A percentile compares a stretch with the other conserved stretches of the same genome.
These are phyloP conservation scores for Rhodotorula sp. DNA, from an alignment of 1,284 basidiomycete genomes.

Conservation along the genomic window DNA sequence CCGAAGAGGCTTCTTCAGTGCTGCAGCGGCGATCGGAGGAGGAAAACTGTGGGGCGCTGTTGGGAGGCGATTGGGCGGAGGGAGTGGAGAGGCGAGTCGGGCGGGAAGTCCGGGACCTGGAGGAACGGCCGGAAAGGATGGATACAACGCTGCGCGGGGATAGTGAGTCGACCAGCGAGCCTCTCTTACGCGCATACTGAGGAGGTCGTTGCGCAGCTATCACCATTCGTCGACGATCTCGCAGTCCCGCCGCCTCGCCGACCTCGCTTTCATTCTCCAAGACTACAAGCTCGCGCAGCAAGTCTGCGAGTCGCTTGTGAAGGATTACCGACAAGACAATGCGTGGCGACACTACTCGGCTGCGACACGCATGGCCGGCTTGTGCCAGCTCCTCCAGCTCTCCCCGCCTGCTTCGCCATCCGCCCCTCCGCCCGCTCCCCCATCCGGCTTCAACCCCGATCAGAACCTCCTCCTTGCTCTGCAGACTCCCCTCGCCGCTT, in stretches of 20 bases:
- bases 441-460: slow-evolving; percentile 33
- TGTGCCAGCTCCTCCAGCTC: slow-evolving; percentile 40
- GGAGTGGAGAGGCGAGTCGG: slow-evolving; percentile 36
- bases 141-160: slow-evolving; percentile 43
- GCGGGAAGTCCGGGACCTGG: slow-evolving; percentile 47
- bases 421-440: slow-evolving; percentile 1
- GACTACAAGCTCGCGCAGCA: slow-evolving; percentile 80
- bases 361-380: slow-evolving; percentile 52
- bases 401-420: slow-evolving; percentile 41
- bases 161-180: slow-evolving; percentile 35
- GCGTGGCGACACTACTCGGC: slow-evolving; percentile 50
- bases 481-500: slow-evolving; percentile 31
- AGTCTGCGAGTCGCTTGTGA: slow-evolving; percentile 79
- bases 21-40: slow-evolving; percentile 43
- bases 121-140: background rate
- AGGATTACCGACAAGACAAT: slow-evolving; percentile 49
- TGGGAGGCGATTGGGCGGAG: background rate
- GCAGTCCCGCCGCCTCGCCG: slow-evolving; percentile 69
- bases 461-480: slow-evolving; percentile 51
- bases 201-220: slow-evolving; percentile 47
- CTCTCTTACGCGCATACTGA: slow-evolving; percentile 33
- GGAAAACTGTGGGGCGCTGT: slow-evolving; percentile 53
- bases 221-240: slow-evolving; percentile 52
- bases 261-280: slow-evolving; percentile 88
- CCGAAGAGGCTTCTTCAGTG: slow-evolving; percentile 78